A percentile compares a stretch with the other conserved stretches of the same genome.
Evolutionary conservation across 257 asterid species (phyloP).

Genomic region (Salvia rosmarinus): DNA sequence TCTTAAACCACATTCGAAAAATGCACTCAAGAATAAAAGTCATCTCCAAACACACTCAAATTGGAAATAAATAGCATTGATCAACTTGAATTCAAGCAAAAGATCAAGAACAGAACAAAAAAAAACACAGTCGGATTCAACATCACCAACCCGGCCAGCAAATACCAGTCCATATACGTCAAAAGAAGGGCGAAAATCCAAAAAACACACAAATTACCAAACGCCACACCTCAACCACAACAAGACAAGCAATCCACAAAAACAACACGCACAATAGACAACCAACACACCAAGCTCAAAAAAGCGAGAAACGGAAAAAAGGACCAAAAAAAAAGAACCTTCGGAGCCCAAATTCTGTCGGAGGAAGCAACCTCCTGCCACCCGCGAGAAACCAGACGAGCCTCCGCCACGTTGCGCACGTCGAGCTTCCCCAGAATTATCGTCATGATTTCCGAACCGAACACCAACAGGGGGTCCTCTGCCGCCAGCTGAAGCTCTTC

Average conservation of each 20-base stretch:
- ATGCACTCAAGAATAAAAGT: not conserved
- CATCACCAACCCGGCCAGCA: no score
- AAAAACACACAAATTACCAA: not conserved
- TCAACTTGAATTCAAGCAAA: not conserved
- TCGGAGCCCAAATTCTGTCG: slow-evolving; percentile 66
- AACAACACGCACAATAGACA: not conserved
- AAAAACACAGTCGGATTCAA: no score
- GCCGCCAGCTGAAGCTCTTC: slow-evolving; percentile 22
- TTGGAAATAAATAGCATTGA: not conserved
- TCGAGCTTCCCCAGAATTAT: slow-evolving; percentile 56
- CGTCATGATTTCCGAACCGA: slow-evolving; percentile 66
- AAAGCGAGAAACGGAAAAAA: not conserved
- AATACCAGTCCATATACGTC: not conserved
- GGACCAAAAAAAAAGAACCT: slow-evolving; percentile 43
- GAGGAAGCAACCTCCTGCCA: slow-evolving; percentile 68
- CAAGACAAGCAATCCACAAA: slow-evolving; percentile 13
- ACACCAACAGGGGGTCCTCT: slow-evolving; percentile 57
- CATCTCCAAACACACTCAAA: not conserved
- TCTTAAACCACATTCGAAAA: no score
- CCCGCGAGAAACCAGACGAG: slow-evolving; percentile 61
- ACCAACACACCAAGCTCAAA: not conserved
- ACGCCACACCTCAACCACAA: slow-evolving; percentile 18
- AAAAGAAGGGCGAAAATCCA: not conserved
- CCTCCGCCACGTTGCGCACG: slow-evolving; percentile 73
- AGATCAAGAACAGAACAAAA: not conserved